phyloP scores from a whole-genome alignment of 2,329 filamentous ascomycete genomes.

The Fusarium annulatum region DNA sequence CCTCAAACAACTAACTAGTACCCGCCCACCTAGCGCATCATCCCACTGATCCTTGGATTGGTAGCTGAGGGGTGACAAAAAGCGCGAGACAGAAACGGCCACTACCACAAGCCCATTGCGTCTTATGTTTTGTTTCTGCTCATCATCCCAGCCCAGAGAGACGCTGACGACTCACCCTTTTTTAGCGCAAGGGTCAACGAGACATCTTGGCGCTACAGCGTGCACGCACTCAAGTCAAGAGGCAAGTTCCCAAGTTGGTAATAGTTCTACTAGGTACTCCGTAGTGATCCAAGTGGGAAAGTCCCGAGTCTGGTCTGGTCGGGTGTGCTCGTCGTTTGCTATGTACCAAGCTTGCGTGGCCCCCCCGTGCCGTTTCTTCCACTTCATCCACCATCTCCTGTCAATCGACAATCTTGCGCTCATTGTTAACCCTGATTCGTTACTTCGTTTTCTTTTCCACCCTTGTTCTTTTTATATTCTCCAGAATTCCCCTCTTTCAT shows the following conservation, averaged over 20 bases:
- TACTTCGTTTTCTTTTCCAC: conserved; percentile 6
- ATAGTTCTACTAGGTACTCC: not conserved
- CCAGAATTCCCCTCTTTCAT: conserved; percentile 22
- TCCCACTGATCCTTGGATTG: not conserved
- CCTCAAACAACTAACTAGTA: conserved; percentile 7
- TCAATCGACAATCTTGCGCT: conserved; percentile 23
- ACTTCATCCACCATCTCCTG: conserved; percentile 31
- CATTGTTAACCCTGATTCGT: conserved; percentile 31
- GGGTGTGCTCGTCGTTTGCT: conserved; percentile 14
- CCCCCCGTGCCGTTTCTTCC: conserved; percentile 39
- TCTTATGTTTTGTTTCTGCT: conserved; percentile 7
- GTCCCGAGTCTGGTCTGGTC: conserved; percentile 22
- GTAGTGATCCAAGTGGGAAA: conserved; percentile 25
- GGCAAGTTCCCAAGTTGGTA: conserved; percentile 16
- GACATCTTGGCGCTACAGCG: conserved; percentile 34
- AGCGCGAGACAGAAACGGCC: conserved; percentile 17
- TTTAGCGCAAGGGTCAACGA: conserved; percentile 31
- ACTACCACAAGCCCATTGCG: not conserved
- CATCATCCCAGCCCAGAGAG: not conserved
- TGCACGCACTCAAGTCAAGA: conserved; percentile 6
- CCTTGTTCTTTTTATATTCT: conserved; percentile 33
- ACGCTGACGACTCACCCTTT: conserved; percentile 30
- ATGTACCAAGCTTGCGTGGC: conserved; percentile 35
- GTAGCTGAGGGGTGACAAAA: conserved; percentile 13
- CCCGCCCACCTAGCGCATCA: conserved; percentile 1